phyloP scores from a whole-genome alignment of 2,329 filamentous ascomycete genomes.

The Microsporum ferrugineum region DNA sequence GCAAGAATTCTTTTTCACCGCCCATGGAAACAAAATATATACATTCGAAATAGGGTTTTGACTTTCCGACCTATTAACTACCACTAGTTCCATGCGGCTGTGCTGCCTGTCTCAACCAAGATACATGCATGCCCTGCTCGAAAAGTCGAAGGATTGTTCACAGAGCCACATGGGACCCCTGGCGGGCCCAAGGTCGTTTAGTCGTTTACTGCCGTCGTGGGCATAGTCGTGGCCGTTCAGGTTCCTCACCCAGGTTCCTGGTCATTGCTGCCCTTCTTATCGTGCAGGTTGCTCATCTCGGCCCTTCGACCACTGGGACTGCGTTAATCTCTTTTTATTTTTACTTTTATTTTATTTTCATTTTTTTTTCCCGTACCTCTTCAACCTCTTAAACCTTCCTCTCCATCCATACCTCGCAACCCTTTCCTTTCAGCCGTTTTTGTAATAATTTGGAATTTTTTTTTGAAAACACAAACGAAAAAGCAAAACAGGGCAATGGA shows the following conservation, averaged over 20 bases:
- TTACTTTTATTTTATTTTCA: not conserved
- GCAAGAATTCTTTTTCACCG: not conserved
- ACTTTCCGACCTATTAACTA: not conserved
- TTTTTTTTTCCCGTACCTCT: not conserved
- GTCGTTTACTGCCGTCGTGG: not conserved
- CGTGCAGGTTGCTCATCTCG: not conserved
- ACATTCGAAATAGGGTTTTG: not conserved
- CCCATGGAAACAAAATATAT: not conserved
- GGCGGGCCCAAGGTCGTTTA: not conserved
- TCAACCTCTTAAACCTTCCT: not conserved
- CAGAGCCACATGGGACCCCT: conserved; percentile 1
- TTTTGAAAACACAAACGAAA: not conserved
- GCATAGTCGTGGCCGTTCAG: not conserved
- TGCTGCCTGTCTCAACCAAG: conserved; percentile 1
- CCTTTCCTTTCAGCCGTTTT: not conserved
- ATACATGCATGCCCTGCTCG: not conserved
- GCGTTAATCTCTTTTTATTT: not conserved
- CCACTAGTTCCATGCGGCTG: not conserved
- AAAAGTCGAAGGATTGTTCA: not conserved
- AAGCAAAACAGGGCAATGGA: not conserved
- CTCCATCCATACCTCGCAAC: conserved; percentile 1
- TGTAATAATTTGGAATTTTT: conserved; percentile 2
- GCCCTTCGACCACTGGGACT: not conserved
- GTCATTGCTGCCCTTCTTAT: not conserved
- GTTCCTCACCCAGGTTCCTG: not conserved